Percentiles rank a stretch among this genome's conserved stretches.
phyloP scores from a whole-genome alignment of 2,329 filamentous ascomycete genomes.

The Phialemoniopsis sp. region DNA sequence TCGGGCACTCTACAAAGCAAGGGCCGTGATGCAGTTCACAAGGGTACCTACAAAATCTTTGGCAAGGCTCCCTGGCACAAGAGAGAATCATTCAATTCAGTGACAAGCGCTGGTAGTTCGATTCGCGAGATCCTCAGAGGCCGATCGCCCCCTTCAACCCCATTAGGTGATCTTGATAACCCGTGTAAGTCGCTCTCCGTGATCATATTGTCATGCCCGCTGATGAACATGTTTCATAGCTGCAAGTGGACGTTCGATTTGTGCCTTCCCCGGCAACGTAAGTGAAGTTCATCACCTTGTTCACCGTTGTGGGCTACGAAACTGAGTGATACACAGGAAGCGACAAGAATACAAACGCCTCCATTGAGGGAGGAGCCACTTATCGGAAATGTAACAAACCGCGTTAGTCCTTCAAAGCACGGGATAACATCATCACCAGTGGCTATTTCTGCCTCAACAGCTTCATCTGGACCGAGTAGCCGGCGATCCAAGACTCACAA shows the following conservation, averaged over 20 bases:
- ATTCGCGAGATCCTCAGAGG: conserved; percentile 32
- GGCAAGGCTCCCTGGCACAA: conserved; percentile 33
- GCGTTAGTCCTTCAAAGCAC: conserved; percentile 11
- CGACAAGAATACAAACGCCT: conserved; percentile 42
- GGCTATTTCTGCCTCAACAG: background rate
- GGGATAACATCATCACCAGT: background rate
- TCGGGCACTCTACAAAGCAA: conserved; percentile 19
- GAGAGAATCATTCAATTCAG: conserved; percentile 30
- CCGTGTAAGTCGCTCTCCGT: conserved; percentile 9
- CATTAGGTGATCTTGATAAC: conserved; percentile 8
- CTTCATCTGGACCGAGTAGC: background rate
- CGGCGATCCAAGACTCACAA: background rate
- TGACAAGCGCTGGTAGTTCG: conserved; percentile 34
- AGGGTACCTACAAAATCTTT: conserved; percentile 30
- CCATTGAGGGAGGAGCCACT: conserved; percentile 33
- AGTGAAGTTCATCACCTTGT: conserved; percentile 8
- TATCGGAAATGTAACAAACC: conserved; percentile 25
- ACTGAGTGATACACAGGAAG: conserved; percentile 30
- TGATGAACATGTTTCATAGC: conserved; percentile 16
- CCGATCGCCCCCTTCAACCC: conserved; percentile 24
- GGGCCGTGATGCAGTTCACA: conserved; percentile 17
- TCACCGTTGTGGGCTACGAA: conserved; percentile 1
- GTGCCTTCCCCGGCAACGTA: conserved; percentile 26
- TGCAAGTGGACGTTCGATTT: conserved; percentile 10
- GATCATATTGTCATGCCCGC: conserved; percentile 22